Evolutionary conservation across 225 moss, liverwort and hornwort species (phyloP), one percentile per base, ranked within the genome.

Genomic region (Antitrichia curtipendula): DNA sequence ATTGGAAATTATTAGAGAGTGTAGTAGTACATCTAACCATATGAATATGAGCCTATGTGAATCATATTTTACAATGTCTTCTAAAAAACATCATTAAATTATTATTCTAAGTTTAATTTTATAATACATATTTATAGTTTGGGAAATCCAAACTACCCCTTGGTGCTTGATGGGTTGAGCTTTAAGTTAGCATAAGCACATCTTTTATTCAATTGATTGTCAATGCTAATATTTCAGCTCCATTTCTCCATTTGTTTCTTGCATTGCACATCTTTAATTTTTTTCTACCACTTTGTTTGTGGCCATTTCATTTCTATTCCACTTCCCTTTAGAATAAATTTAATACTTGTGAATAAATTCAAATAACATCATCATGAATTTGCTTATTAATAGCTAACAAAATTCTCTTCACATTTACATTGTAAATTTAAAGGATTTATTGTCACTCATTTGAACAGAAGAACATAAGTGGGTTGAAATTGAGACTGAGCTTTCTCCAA

Each of bases 391-490:
- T 57, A 62, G 13, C 49, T 7, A 49, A 38, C 41, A 40, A 50
- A 69, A 84, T 3, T 20, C 31, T 68, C 18, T 24, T 54, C 32
- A 73, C 78, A 61, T 53, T 82, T 85, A 72, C 40, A 87, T 65
- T 85, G 58, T 49, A 13, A 49, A 49, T 49, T 49, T 49, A 79
- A 84, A 78, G 74, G 36, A 72, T 38, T 50, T 40, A 12, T 57
- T 60, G 59, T 87, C 82, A 72, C 59, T 66, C 82, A 78, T 54
- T 80, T 89, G 75, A 87, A 82, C 92, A 95, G 93, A 93, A 69
- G 87, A 78, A 53, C 93, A 94, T 23, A 77, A 3, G 14, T 95
- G 92, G 95, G 28, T 90, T 16, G 91, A 95, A 82, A 78, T 93
- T 21, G 92, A 95, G 40, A 90, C 63, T 45, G 94, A 95, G 70